phyloP scores from a whole-genome alignment of 2,329 filamentous ascomycete species.

The Penicillium sp. region DNA sequence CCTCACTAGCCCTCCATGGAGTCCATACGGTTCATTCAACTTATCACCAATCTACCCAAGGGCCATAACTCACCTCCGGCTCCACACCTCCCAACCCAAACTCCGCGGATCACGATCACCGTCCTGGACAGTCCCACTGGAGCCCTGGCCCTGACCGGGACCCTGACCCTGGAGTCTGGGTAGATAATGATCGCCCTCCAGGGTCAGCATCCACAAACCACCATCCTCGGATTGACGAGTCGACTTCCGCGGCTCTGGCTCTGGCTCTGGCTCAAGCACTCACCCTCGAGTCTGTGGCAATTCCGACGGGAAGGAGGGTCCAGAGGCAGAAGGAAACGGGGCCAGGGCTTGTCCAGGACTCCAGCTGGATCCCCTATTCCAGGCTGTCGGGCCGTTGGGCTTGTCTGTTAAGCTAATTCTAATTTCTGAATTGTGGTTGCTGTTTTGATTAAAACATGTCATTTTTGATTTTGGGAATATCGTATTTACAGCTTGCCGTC shows the following conservation, averaged over 20 bases:
- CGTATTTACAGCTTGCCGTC: too few species aligned
- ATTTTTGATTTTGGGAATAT: too few species aligned
- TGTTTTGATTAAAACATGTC: not conserved
- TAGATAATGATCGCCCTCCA: conserved; percentile 4
- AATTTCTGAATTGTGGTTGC: not conserved
- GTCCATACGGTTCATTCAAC: too few species aligned
- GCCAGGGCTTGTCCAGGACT: not conserved
- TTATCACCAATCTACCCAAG: too few species aligned
- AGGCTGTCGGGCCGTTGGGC: not conserved
- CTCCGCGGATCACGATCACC: not conserved
- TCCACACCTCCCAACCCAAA: not conserved
- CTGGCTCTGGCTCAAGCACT: not conserved
- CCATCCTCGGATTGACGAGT: not conserved
- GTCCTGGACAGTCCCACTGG: too few species aligned
- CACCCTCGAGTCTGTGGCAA: conserved; percentile 16
- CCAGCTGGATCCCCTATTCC: conserved; percentile 3
- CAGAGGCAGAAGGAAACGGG: not conserved
- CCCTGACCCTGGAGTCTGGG: too few species aligned
- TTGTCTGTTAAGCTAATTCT: not conserved
- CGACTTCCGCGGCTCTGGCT: conserved; percentile 3
- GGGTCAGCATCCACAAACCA: not conserved
- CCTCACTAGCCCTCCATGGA: too few species aligned
- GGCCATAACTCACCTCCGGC: not conserved
- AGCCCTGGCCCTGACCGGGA: too few species aligned
- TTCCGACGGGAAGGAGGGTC: conserved; percentile 14